phyloP scores from a whole-genome alignment of 2,329 filamentous ascomycete genomes.

The Ambrosiella xylebori region DNA sequence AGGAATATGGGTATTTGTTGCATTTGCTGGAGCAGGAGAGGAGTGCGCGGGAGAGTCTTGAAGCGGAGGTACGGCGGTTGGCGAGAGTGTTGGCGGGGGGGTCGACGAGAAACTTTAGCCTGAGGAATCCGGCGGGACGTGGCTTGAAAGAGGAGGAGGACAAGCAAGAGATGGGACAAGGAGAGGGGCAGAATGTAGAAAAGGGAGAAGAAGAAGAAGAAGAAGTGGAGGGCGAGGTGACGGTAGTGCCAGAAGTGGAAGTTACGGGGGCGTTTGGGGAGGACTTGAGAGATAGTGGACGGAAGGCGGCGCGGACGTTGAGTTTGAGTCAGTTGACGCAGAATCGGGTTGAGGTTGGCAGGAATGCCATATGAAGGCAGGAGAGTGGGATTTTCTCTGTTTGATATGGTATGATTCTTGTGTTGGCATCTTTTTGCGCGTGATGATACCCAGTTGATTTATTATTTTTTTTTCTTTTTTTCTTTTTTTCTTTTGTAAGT shows the following conservation, averaged over 20 bases:
- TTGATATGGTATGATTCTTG: too few relatives aligned
- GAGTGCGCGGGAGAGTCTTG: constrained; percentile 35
- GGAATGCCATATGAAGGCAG: neutral
- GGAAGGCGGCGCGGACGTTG: constrained; percentile 44
- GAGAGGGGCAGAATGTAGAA: constrained; percentile 10
- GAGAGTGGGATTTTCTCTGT: neutral
- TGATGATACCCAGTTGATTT: too few relatives aligned
- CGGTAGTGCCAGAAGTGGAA: constrained; percentile 9
- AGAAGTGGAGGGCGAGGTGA: constrained; percentile 18
- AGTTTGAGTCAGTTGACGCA: constrained; percentile 45
- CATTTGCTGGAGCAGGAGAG: constrained; percentile 40
- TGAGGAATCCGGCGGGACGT: constrained; percentile 6
- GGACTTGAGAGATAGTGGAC: constrained; percentile 17
- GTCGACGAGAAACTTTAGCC: constrained; percentile 18
- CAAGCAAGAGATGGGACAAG: constrained; percentile 21
- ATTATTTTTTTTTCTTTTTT: too few relatives aligned
- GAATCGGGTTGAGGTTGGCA: constrained; percentile 20
- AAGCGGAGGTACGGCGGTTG: constrained; percentile 37
- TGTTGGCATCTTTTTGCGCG: too few relatives aligned
- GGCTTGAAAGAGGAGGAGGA: neutral
- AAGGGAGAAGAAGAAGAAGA: constrained; percentile 17
- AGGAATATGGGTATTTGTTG: constrained; percentile 33
- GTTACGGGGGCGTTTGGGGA: constrained; percentile 13
- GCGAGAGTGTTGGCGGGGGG: constrained; percentile 28
- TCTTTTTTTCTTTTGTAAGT: too few relatives aligned